Conservation (phyloP, 208 protist genomes). For the Leishmania amazonensis region DNA sequence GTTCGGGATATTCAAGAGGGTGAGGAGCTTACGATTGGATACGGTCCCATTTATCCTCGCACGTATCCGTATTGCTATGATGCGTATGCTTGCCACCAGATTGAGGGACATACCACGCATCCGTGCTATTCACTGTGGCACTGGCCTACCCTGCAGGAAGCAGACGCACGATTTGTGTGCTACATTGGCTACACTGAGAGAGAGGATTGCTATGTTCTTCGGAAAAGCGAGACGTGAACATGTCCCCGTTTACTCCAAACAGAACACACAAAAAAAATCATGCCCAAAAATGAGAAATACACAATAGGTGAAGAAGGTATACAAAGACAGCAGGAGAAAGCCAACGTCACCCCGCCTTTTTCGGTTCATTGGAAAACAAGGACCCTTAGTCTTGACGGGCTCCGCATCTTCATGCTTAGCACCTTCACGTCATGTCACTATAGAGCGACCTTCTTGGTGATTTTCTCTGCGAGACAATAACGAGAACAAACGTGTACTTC, state of each 20-base stretch:
- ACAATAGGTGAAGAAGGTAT: not conserved
- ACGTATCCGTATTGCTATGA: slow-evolving; percentile 83
- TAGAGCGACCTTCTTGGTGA: not conserved
- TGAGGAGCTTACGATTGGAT: slow-evolving; percentile 86
- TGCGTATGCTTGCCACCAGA: slow-evolving; percentile 70
- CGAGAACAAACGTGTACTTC: not conserved
- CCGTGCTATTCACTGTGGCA: slow-evolving; percentile 76
- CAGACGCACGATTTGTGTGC: slow-evolving; percentile 55
- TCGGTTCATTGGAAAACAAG: not conserved
- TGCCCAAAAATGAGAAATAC: not conserved
- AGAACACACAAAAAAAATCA: not conserved
- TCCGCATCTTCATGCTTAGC: too few species aligned
- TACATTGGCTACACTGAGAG: slow-evolving; percentile 55
- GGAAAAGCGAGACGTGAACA: slow-evolving; percentile 23
- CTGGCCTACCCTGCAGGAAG: slow-evolving; percentile 61
- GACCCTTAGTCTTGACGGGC: not conserved
- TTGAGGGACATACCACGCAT: slow-evolving; percentile 37
- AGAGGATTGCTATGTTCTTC: slow-evolving; percentile 49
- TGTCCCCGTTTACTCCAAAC: not conserved
- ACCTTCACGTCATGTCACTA: not conserved
- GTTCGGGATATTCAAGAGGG: slow-evolving; percentile 60
- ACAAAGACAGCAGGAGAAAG: not conserved
- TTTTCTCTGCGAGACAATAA: not conserved
- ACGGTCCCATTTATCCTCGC: slow-evolving; percentile 82
- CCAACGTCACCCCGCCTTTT: not conserved